These are phyloP conservation scores for Begonia peltatifolia DNA, from an alignment of 306 rosid species.

Conservation along the genomic window DNA sequence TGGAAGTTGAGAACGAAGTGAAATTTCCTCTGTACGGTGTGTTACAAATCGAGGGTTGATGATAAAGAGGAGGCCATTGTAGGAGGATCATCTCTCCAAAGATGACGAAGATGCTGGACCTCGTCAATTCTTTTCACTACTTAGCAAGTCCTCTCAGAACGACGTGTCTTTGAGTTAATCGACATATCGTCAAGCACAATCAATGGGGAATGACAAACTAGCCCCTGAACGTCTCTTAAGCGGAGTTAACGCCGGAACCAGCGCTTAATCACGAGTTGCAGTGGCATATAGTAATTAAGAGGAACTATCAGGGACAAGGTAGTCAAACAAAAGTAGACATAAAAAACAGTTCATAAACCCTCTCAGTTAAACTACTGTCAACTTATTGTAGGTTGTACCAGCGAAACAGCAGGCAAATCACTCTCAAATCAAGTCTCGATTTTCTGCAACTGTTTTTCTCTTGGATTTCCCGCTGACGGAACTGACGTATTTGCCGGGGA, in stretches of 20 bases:
- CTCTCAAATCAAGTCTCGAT: conserved; percentile 1
- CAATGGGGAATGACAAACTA: background rate
- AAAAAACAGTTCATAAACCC: conserved; percentile 10
- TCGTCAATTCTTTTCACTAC: background rate
- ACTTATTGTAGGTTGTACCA: background rate
- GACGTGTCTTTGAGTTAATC: too few relatives aligned
- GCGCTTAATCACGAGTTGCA: too few relatives aligned
- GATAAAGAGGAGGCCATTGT: conserved; percentile 12
- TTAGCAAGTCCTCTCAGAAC: background rate
- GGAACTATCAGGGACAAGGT: too few relatives aligned
- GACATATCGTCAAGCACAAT: background rate
- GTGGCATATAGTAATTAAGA: too few relatives aligned
- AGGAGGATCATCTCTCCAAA: conserved; percentile 20
- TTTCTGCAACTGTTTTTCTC: conserved; percentile 8
- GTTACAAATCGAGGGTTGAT: background rate
- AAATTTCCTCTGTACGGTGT: conserved; percentile 4
- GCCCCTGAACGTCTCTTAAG: conserved; percentile 5
- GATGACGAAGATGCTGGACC: background rate
- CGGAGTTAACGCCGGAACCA: conserved; percentile 38
- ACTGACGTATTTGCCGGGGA: background rate
- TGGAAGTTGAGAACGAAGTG: background rate
- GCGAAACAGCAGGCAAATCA: conserved; percentile 6
- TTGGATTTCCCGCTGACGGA: background rate
- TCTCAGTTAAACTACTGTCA: background rate
- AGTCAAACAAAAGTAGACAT: too few relatives aligned